Conservation (phyloP, 2,329 filamentous ascomycete species). For the Penicillium sp. region DNA sequence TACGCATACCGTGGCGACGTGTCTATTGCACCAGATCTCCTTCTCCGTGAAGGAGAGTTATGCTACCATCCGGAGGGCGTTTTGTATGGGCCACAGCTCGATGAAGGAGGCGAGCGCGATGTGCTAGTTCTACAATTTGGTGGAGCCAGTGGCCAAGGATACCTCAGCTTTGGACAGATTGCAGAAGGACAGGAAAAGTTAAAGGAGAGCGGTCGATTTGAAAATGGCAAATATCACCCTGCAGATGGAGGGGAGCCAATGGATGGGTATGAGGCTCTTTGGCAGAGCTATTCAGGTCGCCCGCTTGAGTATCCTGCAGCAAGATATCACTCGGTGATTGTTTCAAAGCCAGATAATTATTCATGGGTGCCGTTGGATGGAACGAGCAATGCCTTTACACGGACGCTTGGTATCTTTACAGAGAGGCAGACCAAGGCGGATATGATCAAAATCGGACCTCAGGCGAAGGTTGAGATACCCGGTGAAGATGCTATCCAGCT, state of each 20-base stretch:
- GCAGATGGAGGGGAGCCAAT: background rate
- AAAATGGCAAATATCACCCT: constrained; percentile 10
- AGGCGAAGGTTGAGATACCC: background rate
- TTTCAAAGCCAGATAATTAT: constrained; percentile 9
- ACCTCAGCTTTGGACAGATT: constrained; percentile 7
- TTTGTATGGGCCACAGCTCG: constrained; percentile 18
- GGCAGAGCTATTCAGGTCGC: constrained; percentile 9
- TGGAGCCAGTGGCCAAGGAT: constrained; percentile 18
- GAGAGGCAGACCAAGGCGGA: constrained; percentile 18
- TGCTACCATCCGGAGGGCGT: constrained; percentile 25
- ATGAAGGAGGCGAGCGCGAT: constrained; percentile 7
- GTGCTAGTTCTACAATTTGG: constrained; percentile 22
- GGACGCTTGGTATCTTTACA: constrained; percentile 17
- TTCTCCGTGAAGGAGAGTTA: constrained; percentile 15
- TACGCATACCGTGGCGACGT: constrained; percentile 12
- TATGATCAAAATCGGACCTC: constrained; percentile 10
- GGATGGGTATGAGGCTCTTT: constrained; percentile 16
- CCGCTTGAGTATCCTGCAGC: constrained; percentile 11
- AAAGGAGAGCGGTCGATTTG: constrained; percentile 11
- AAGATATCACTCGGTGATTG: constrained; percentile 11
- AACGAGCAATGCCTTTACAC: background rate
- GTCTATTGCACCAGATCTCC: constrained; percentile 8
- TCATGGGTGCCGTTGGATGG: background rate
- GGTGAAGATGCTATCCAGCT: constrained; percentile 2
- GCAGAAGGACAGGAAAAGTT: constrained; percentile 3